phyloP scores from a whole-genome alignment of 2,329 filamentous ascomycete genomes.

The Reticulascus tulasneorum region DNA sequence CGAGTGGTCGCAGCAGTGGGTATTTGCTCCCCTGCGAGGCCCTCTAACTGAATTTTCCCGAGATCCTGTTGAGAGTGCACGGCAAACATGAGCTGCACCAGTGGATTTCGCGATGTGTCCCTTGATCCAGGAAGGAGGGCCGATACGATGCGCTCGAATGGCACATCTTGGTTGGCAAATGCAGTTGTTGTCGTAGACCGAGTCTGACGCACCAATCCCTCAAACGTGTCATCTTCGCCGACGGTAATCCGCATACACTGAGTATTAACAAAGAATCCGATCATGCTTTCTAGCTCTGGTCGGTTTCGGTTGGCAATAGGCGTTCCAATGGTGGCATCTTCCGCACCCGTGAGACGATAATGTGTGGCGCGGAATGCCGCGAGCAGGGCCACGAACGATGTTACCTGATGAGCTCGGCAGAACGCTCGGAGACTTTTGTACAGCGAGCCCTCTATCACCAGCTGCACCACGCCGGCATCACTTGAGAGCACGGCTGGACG shows the following conservation, averaged over 20 bases:
- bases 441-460: conserved; percentile 6
- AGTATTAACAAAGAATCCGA: conserved; percentile 21
- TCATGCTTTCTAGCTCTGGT: conserved; percentile 5
- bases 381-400: conserved; percentile 14
- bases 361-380: conserved; percentile 21
- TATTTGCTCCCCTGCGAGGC: too few relatives aligned
- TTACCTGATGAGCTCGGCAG: conserved; percentile 5
- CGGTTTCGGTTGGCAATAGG: conserved; percentile 4
- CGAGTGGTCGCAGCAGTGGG: too few relatives aligned
- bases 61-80: conserved; percentile 3
- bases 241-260: conserved; percentile 20
- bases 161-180: conserved; percentile 18
- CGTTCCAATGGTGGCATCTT: conserved; percentile 19
- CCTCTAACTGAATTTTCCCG: too few relatives aligned
- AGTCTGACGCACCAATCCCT: conserved; percentile 14
- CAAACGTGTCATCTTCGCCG: conserved; percentile 13
- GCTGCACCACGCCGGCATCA: conserved; percentile 4
- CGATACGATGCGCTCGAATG: conserved; percentile 3
- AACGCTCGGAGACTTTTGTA: conserved; percentile 6
- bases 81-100: conserved; percentile 5
- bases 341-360: conserved; percentile 19
- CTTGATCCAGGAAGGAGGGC: conserved; percentile 1
- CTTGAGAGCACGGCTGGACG: conserved; percentile 1
- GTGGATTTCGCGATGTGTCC: conserved; percentile 4
- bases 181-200: conserved; percentile 5